Base-by-base conservation (phyloP, 805 yeast species). In the Brettanomyces anomalus region DNA sequence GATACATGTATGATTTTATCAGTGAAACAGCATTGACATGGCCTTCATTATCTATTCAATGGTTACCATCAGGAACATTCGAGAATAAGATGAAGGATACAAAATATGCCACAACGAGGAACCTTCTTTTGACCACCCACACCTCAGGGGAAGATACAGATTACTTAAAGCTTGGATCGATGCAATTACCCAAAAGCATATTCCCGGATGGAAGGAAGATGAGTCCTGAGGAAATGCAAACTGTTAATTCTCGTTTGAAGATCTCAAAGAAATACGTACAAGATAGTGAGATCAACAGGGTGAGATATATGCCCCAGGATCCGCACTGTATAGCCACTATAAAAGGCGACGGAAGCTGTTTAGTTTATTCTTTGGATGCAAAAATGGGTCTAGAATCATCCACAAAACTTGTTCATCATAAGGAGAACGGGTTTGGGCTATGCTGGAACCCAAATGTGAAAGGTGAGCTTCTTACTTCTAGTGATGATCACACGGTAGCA, bases 1-100 rank as follows among this genome's bases (percentile, higher is more conserved):
- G 85, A 11, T 77, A 71, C 51, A 83, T 85, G 93, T 85, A 85
- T 51, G 88, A 84, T 52, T 84, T 81, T 56, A 86, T 85, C 28
- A 77, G 83, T 39, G 93, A 85, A 55, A 81, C 90, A 0, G 85
- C 83, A 3, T 63, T 85, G 37, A 75, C 80, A 11, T 85, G 94
- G 94, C 94, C 95, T 2, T 79, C 89, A 3, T 66, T 85, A 40
- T 80, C 90, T 1, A 71, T 82, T 4, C 85, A 85, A 60, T 85
- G 93, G 89, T 58, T 81, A 6, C 89, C 88, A 0, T 65, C 64
- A 4, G 49, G 44, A 24, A 53, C 60, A 4, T 55, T 57, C 37
- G 47, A 40, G 8, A 60, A 43, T 44, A 53, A 44, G 39, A 41
- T 43, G 3, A 58, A 52, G 18, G 63, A 55, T 19, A 52, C 55